Evolutionary conservation across 257 asterid genomes (phyloP), one percentile per base, ranked within the genome.

Genomic region (Jasminum sambac): DNA sequence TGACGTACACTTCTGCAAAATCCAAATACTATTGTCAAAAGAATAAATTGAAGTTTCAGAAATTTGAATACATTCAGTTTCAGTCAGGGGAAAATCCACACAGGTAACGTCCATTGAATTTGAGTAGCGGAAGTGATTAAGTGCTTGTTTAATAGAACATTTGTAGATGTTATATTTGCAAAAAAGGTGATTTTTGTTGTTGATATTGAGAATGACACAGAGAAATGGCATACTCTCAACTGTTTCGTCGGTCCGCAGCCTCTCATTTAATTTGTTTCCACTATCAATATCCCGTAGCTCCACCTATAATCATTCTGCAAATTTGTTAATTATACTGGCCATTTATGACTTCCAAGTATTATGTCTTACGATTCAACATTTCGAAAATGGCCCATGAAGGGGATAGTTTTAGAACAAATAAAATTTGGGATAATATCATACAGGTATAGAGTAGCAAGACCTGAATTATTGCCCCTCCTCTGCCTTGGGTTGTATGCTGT

Each of bases 381-480:
- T n/a, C n/a, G n/a, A n/a, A n/a, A n/a, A n/a, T n/a, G n/a, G n/a
- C n/a, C n/a, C n/a, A n/a, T n/a, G n/a, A n/a, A n/a, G n/a, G n/a
- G n/a, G n/a, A n/a, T n/a, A n/a, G n/a, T n/a, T n/a, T n/a, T n/a
- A n/a, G n/a, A 21, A 13, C 12, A 55, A 55, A 23, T 25, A 63
- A 70, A 62, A 71, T 1, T 68, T 43, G 24, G 60, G 68, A 68
- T n/a, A 21, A 37, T 48, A 57, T 68, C 41, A 16, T 36, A 59
- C 42, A 36, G 46, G 24, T 24, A 30, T 63, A 69, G 30, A 76
- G 38, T 68, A 69, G 71, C 10, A 57, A 11, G 69, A 92, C 99
- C 96, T 94, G 98, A 72, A 94, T 89, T 77, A 89, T 94, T 70
- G 98, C 96, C 77, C 98, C 99, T 75, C 91, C 91, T 87, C 99